Evolutionary conservation across 2,329 filamentous ascomycete genomes (phyloP).

Genomic region (Teratosphaeria gauchensis): DNA sequence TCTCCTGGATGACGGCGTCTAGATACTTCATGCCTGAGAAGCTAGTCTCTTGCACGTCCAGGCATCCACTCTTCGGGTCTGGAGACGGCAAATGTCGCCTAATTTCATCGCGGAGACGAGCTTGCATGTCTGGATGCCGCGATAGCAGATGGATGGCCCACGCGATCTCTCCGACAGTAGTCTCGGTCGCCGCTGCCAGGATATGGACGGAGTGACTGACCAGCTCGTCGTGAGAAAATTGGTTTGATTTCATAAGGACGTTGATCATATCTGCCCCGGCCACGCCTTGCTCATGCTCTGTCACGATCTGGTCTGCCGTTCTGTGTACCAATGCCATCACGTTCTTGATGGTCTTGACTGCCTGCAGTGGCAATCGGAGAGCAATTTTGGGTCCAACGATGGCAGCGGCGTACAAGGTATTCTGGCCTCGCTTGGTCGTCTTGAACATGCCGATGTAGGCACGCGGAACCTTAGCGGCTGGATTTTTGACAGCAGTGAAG

Average conservation of each 20-base stretch:
- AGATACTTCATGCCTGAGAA: not conserved
- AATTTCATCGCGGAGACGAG: not conserved
- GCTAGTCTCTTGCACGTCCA: not conserved
- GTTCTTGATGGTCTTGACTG: not conserved
- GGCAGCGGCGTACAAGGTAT: not conserved
- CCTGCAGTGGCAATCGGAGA: not conserved
- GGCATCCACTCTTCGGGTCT: not conserved
- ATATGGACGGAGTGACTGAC: not conserved
- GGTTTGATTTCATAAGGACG: not conserved
- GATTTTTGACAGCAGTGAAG: not conserved
- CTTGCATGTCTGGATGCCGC: not conserved
- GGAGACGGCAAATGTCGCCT: not conserved
- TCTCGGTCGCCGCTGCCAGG: not conserved
- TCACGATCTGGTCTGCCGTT: not conserved
- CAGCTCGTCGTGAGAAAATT: not conserved
- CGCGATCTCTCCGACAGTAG: not conserved
- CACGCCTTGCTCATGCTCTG: not conserved
- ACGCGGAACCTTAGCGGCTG: not conserved
- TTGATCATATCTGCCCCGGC: not conserved
- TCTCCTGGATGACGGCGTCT: not conserved
- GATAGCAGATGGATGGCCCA: not conserved
- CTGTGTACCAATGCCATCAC: not conserved
- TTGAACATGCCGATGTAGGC: not conserved
- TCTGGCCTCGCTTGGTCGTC: not conserved
- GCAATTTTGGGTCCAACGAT: not conserved